Evolutionary conservation across 805 yeast species (phyloP), one percentile per base, ranked within the genome.

Genomic region (Starmerella powellii): DNA sequence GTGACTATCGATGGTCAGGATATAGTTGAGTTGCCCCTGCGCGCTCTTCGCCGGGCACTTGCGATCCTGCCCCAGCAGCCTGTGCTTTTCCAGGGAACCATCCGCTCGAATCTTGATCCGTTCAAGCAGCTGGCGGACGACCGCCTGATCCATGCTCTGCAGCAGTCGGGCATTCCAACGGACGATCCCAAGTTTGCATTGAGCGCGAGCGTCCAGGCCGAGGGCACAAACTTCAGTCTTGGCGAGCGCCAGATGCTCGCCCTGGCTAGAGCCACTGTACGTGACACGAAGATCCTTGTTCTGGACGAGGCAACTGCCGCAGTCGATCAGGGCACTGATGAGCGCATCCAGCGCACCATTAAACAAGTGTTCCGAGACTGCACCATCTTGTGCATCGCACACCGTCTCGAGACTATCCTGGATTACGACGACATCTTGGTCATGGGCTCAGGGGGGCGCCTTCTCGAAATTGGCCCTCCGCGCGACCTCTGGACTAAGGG

Each of bases 31-130:
- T 55, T 83, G 42, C 93, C 93, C 0, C 65, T 83, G 36, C 64
- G 63, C 44, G 77, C 76, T 45, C 66, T 84, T 54, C 66, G 94
- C 51, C 71, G 80, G n/a, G 71, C 71, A 44, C 66, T 83, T 29
- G 71, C 86, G 1, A 83, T 84, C 46, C 83, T 84, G 56, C 94
- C 94, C 3, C 94, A 84, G 59, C 93, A 82, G 53, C 93, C 94
- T 1, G 85, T 81, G 0, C 63, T 84, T 43, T 83, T 84, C 64
- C 74, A 76, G 49, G 94, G 94, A 17, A 71, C 85, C 0, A 71
- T 83, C 37, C 64, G 93, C 55, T 68, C 72, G 45, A 84, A 83
- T 54, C 62, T 83, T 56, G 94, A 83, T 60, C 94, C 94, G 15
- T 81, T 81, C 56, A 66, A 66, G 11, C 59, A 64, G 38, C 58